Conservation (phyloP, 768 basidiomycete species). For the Suillus subaureus region DNA sequence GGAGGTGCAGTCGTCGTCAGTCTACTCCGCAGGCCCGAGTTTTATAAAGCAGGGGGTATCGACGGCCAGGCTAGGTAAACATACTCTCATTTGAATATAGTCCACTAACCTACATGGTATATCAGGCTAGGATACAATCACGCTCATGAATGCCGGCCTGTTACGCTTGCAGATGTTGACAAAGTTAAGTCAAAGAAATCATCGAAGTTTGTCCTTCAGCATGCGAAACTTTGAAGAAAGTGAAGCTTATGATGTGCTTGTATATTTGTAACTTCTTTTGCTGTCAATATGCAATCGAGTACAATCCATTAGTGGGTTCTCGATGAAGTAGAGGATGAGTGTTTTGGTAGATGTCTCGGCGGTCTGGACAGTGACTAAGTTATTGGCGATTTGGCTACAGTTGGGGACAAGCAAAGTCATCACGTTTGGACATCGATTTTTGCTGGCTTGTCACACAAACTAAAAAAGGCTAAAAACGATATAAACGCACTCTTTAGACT, state of each 20-base stretch:
- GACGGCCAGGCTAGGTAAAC: slow-evolving; percentile 68
- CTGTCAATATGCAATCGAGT: neutral
- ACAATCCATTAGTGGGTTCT: neutral
- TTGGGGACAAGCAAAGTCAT: too few relatives aligned
- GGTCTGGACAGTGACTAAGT: too few relatives aligned
- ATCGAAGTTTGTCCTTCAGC: slow-evolving; percentile 45
- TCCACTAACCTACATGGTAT: neutral
- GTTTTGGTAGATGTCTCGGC: too few relatives aligned
- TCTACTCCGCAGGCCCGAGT: slow-evolving; percentile 75
- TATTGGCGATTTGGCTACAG: too few relatives aligned
- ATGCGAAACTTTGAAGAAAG: slow-evolving; percentile 41
- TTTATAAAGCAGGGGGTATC: slow-evolving; percentile 63
- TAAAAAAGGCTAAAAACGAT: too few relatives aligned
- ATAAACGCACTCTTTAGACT: too few relatives aligned
- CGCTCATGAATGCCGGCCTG: slow-evolving; percentile 61
- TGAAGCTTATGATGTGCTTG: neutral
- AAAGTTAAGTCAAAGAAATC: slow-evolving; percentile 73
- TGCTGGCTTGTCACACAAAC: too few relatives aligned
- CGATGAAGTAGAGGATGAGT: neutral
- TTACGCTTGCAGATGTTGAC: slow-evolving; percentile 67
- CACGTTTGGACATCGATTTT: too few relatives aligned
- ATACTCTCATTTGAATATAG: neutral
- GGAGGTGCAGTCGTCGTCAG: slow-evolving; percentile 82
- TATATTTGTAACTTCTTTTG: neutral
- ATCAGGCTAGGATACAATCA: slow-evolving; percentile 80